Evolutionary conservation across 768 basidiomycete species (phyloP), one percentile per base, ranked within the genome.

Genomic region (Sarcodon aspratus): DNA sequence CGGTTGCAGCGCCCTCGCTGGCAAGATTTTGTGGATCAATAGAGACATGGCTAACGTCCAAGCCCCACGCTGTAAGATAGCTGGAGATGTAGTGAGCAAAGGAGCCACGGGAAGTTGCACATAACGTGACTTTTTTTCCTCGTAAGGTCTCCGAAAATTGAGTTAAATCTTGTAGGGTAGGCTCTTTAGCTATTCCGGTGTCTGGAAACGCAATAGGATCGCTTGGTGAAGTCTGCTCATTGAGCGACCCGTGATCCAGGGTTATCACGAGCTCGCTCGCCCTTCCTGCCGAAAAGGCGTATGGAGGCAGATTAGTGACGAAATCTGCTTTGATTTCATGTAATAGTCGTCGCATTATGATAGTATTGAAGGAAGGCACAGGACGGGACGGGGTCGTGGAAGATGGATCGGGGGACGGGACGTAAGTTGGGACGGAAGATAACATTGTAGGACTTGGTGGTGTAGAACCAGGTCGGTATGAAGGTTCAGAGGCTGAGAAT

Each of bases 61-160:
- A 77, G 10, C 94, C 93, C 95, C 95, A 98, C 6, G 86, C 78
- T 17, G 87, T 88, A 50, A 99, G 73, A 65, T 95, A 96, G 55
- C 85, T 86, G 21, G 93, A 93, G 34, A 99, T 70, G 63, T 96
- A 90, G 46, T 85, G 87, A 0, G 93, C 94, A 59, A 97, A 99
- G 2, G 82, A 78, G 36, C 89, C 88, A 54, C 76, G 79, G n/a
- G 90, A 76, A 58, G 79, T 83, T 7, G 95, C 90, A 59, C 94
- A 87, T 27, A 99, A 66, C 0, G 78, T 79, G 0, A 85, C 94
- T 55, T 78, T 83, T 65, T 83, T 89, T 11, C 92, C 90, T 58
- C 80, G 80, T 45, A 98, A 66, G 6, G 76, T 79, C 54, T 91
- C 89, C 7, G 83, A 80, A 65, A 98, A 98, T 10, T 74, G 66